Evolutionary conservation across 2,329 filamentous ascomycete species (phyloP).

Genomic region (Parafenestella ontariensis): DNA sequence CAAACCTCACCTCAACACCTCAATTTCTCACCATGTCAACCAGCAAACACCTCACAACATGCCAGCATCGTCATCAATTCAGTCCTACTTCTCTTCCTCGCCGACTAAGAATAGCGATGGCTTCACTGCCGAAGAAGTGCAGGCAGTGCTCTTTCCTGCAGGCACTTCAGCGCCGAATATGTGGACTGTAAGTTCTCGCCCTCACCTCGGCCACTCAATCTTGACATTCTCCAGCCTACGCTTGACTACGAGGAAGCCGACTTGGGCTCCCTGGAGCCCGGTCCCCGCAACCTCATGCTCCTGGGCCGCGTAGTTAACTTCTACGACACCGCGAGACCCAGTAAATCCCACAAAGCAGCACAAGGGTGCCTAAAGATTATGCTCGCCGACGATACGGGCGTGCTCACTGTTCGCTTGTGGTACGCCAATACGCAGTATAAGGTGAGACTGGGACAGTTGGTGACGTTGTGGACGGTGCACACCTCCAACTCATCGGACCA

Average conservation of each 20-base stretch:
- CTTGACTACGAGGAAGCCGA: slow-evolving; percentile 57
- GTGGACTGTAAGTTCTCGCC: slow-evolving; percentile 18
- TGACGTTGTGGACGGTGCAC: slow-evolving; percentile 65
- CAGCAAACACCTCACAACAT: slow-evolving; percentile 23
- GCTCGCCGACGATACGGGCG: slow-evolving; percentile 63
- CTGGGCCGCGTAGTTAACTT: slow-evolving; percentile 65
- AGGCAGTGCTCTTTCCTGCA: slow-evolving; percentile 47
- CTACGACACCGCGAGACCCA: slow-evolving; percentile 52
- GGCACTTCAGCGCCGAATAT: slow-evolving; percentile 26
- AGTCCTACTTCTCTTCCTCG: slow-evolving; percentile 51
- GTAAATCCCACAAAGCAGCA: slow-evolving; percentile 54
- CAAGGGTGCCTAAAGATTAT: slow-evolving; percentile 62
- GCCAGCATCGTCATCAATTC: slow-evolving; percentile 51
- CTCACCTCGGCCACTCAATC: not conserved
- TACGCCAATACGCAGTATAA: slow-evolving; percentile 53
- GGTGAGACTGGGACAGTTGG: slow-evolving; percentile 60
- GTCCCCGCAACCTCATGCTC: slow-evolving; percentile 60
- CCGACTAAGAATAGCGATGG: slow-evolving; percentile 55
- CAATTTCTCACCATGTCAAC: not conserved
- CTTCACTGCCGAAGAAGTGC: slow-evolving; percentile 60
- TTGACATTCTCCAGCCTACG: slow-evolving; percentile 50
- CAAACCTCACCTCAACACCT: slow-evolving; percentile 1
- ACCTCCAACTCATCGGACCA: slow-evolving; percentile 57
- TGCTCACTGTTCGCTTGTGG: slow-evolving; percentile 63
- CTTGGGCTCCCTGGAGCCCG: slow-evolving; percentile 58